Base-by-base conservation (phyloP, 768 basidiomycete genomes). In the Tremella mesenterica region DNA sequence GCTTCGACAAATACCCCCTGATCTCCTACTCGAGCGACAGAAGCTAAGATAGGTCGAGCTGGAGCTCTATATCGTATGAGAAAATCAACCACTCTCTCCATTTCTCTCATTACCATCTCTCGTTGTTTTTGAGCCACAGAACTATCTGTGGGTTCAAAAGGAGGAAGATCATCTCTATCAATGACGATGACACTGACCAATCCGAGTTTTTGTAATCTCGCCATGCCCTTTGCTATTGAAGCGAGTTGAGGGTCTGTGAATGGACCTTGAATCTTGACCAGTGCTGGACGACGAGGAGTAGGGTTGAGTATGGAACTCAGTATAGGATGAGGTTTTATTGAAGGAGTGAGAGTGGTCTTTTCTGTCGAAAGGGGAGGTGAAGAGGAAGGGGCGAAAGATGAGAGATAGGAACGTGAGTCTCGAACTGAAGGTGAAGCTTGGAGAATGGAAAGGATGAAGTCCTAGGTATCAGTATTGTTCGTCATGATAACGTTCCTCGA, bases 181-280 rank as follows among this genome's bases (percentile, higher is more conserved):
- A 95, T 82, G 53, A 97, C 87, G 58, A 99, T 88, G 63, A 99
- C 90, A 59, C 86, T 86, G 63, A 96, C 87, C 18, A 99, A 79
- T 1, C 95, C 95, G 16, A 97, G 84, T 69, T 92, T 93, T 73
- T 93, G 88, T 44, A 99, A 81, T 71, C 95, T 91, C 34, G 92
- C 87, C 77, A 99, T 81, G 48, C 95, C 95, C 34, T 85, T 81
- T 34, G 86, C 83, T 61, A 99, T 88, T 71, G 91, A 92, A 60
- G 93, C 88, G 53, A 97, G 81, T 65, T 96, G 95, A 7, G 83
- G 79, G 73, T 93, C 85, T 9, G 83, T 85, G 70, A 97, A 97
- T 2, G 95, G 95, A 9, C 92, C 90, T 72, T 97, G 95, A 2
- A 97, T 77, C 75, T 97, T 97, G 63, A 99, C 92, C 14, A 99